Evolutionary conservation across 2,329 filamentous ascomycete species (phyloP).

Genomic region (Zarea fungicola): DNA sequence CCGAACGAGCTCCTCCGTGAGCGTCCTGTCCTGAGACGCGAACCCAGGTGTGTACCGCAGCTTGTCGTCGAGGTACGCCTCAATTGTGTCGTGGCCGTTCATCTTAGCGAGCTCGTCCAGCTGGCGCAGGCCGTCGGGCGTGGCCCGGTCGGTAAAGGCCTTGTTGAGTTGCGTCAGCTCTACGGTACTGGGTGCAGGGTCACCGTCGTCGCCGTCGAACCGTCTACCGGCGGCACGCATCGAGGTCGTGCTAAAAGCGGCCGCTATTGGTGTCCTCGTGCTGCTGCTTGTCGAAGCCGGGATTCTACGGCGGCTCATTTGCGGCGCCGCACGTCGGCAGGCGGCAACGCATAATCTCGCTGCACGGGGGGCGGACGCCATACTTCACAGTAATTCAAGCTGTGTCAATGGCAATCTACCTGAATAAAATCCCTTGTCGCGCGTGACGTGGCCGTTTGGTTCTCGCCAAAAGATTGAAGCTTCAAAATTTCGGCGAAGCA

Average conservation of each 20-base stretch:
- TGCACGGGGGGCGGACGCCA: constrained; percentile 35
- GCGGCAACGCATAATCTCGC: constrained; percentile 31
- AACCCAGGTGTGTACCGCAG: constrained; percentile 26
- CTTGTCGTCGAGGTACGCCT: constrained; percentile 26
- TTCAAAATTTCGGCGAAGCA: constrained; percentile 29
- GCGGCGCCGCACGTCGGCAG: constrained; percentile 25
- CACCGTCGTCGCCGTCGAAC: constrained; percentile 19
- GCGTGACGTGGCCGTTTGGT: constrained; percentile 20
- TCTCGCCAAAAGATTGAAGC: constrained; percentile 10
- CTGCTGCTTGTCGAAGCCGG: background rate
- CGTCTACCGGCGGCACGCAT: constrained; percentile 16
- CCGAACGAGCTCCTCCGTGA: constrained; percentile 27
- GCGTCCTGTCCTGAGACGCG: constrained; percentile 25
- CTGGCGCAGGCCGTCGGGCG: constrained; percentile 27
- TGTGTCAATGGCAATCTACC: constrained; percentile 12
- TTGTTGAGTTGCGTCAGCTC: constrained; percentile 28
- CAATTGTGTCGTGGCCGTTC: constrained; percentile 29
- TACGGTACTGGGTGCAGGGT: constrained; percentile 20
- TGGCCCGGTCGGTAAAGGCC: constrained; percentile 24
- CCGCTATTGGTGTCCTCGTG: background rate
- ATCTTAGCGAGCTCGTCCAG: constrained; percentile 31
- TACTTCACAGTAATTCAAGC: constrained; percentile 21
- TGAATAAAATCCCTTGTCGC: constrained; percentile 19
- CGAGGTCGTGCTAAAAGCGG: constrained; percentile 24
- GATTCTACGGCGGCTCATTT: constrained; percentile 1